These are phyloP conservation scores for Chernovozyma sophiae-reginae DNA, from an alignment of 1,139 yeast species.

Conservation along the genomic window DNA sequence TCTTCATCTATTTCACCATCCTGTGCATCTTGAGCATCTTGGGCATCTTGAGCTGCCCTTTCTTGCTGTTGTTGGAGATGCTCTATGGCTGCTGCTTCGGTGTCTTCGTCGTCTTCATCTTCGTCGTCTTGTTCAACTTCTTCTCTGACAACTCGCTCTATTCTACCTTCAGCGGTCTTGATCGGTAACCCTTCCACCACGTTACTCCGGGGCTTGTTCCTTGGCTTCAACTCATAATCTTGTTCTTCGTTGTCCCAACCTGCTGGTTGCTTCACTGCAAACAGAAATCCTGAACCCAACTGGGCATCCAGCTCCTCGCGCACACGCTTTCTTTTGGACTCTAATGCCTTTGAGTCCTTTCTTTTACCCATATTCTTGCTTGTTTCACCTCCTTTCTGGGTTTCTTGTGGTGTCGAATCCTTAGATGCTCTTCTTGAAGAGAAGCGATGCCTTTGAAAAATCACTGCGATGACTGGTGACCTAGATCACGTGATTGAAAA, in stretches of 20 bases:
- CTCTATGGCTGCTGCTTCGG: conserved; percentile 14
- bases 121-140: conserved; percentile 23
- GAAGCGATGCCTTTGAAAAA: conserved; percentile 4
- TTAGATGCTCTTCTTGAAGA: not conserved
- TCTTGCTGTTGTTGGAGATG: conserved; percentile 10
- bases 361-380: conserved; percentile 48
- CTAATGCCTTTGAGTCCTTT: conserved; percentile 36
- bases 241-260: conserved; percentile 62
- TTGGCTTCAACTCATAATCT: conserved; percentile 62
- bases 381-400: too few species aligned
- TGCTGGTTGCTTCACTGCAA: conserved; percentile 13
- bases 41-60: conserved; percentile 16
- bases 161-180: conserved; percentile 63
- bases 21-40: conserved; percentile 22
- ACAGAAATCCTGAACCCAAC: conserved; percentile 37
- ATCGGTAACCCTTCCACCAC: conserved; percentile 78
- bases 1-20: conserved; percentile 42
- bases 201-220: conserved; percentile 29
- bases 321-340: conserved; percentile 45
- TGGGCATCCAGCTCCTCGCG: conserved; percentile 45
- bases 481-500: too few species aligned
- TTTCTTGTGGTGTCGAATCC: too few species aligned
- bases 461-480: too few species aligned
- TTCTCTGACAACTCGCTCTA: conserved; percentile 56
- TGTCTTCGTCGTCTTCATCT: conserved; percentile 16